Conservation (phyloP, 2,329 filamentous ascomycete genomes). For the Xenosphaeropsis pyriputrescens region DNA sequence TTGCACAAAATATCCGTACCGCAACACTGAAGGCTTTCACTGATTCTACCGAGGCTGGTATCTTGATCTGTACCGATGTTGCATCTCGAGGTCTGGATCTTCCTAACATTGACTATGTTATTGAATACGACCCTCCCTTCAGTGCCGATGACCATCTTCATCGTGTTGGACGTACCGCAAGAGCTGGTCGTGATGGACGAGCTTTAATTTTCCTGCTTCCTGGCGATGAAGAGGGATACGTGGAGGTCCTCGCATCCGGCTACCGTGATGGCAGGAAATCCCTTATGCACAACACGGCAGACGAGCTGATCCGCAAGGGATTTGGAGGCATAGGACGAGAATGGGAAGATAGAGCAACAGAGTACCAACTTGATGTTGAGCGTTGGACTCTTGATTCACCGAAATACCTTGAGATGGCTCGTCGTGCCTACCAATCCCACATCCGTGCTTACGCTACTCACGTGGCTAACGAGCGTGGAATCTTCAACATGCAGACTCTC, state of each 20-base stretch:
- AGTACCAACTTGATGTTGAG: conserved; percentile 52
- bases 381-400: conserved; percentile 49
- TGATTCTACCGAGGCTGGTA: conserved; percentile 55
- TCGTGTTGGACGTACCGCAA: conserved; percentile 85
- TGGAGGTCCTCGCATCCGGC: conserved; percentile 33
- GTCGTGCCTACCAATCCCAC: conserved; percentile 80
- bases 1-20: conserved; percentile 77
- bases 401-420: conserved; percentile 63
- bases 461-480: conserved; percentile 65
- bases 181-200: conserved; percentile 77
- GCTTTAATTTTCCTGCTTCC: conserved; percentile 84
- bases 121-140: conserved; percentile 95
- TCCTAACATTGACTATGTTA: conserved; percentile 83
- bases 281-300: conserved; percentile 46
- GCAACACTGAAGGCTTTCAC: conserved; percentile 73
- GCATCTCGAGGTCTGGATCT: conserved; percentile 91
- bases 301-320: conserved; percentile 53
- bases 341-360: conserved; percentile 53
- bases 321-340: conserved; percentile 36
- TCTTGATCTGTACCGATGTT: conserved; percentile 90
- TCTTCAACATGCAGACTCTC: conserved; percentile 83
- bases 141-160: conserved; percentile 88
- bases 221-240: conserved; percentile 83
- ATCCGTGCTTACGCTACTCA: conserved; percentile 93
- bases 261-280: conserved; percentile 39